Percentiles rank a stretch among this genome's conserved stretches.
Evolutionary conservation across 768 basidiomycete genomes (phyloP).

Genomic region (Scleroderma citrinum): DNA sequence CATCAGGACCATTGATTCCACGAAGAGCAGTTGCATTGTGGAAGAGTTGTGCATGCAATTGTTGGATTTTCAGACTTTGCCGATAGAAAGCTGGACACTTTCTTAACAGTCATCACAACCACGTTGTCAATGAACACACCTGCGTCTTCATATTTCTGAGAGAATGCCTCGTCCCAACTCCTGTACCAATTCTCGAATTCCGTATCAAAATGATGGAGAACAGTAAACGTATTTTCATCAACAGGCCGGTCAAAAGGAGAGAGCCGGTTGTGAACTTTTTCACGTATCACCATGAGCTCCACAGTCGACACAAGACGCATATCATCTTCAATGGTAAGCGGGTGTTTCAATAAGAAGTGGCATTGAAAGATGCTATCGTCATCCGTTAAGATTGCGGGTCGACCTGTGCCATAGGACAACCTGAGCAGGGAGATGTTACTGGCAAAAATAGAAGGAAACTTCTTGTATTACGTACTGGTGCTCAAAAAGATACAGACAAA

Average conservation of each 20-base stretch:
- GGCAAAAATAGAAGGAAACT: background rate
- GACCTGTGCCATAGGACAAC: conserved; percentile 90
- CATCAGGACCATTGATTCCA: conserved; percentile 80
- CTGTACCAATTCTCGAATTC: conserved; percentile 82
- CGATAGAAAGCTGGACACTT: conserved; percentile 69
- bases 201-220: conserved; percentile 65
- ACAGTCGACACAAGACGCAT: conserved; percentile 94
- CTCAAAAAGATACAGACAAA: conserved; percentile 89
- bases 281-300: conserved; percentile 85
- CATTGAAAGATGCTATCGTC: conserved; percentile 88
- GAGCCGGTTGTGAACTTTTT: conserved; percentile 77
- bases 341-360: conserved; percentile 75
- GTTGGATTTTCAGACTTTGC: conserved; percentile 82
- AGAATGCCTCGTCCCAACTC: conserved; percentile 74
- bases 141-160: conserved; percentile 77
- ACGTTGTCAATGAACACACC: conserved; percentile 36
- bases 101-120: conserved; percentile 5
- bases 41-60: conserved; percentile 79
- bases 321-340: conserved; percentile 86
- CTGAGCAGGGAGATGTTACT: conserved; percentile 35
- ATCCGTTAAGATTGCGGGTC: conserved; percentile 87
- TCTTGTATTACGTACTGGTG: conserved; percentile 63
- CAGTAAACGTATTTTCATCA: conserved; percentile 62
- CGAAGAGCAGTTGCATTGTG: conserved; percentile 80
- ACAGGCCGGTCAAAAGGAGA: conserved; percentile 77